phyloP scores from a whole-genome alignment of 2,329 filamentous ascomycete genomes.

The Diplodia seriata region DNA sequence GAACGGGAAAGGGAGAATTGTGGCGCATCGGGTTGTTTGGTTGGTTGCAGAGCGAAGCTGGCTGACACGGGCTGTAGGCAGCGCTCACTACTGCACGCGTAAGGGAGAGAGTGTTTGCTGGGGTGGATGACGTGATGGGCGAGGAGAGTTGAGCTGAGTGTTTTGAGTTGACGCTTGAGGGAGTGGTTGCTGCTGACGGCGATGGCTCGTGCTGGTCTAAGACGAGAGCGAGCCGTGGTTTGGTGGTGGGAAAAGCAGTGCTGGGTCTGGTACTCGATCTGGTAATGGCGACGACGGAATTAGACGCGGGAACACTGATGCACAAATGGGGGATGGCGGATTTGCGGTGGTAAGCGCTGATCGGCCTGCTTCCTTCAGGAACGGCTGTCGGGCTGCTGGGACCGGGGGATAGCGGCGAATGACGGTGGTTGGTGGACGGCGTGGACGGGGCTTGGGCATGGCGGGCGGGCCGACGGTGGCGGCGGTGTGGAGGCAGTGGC shows the following conservation, averaged over 20 bases:
- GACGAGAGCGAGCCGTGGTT: not conserved
- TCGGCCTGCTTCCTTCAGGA: not conserved
- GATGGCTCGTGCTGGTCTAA: not conserved
- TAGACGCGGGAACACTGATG: not conserved
- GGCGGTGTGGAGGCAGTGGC: constrained; percentile 1
- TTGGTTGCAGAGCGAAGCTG: not conserved
- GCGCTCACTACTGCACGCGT: not conserved
- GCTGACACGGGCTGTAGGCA: not conserved
- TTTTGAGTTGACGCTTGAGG: not conserved
- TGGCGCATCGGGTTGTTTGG: not conserved
- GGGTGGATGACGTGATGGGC: not conserved
- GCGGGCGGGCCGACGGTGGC: not conserved
- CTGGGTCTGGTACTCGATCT: not conserved
- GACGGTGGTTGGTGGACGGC: too few relatives aligned
- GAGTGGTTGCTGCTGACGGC: not conserved
- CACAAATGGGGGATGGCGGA: not conserved
- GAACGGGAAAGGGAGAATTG: not conserved
- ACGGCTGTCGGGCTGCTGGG: not conserved
- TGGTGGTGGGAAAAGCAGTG: not conserved
- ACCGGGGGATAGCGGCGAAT: not conserved
- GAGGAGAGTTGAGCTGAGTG: not conserved
- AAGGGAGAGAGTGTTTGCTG: not conserved
- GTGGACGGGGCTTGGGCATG: not conserved
- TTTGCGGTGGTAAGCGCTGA: not conserved
- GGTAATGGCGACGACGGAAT: not conserved